Base-by-base conservation (phyloP, 345 rosid genomes). In the Diplotaxis tenuifolia region DNA sequence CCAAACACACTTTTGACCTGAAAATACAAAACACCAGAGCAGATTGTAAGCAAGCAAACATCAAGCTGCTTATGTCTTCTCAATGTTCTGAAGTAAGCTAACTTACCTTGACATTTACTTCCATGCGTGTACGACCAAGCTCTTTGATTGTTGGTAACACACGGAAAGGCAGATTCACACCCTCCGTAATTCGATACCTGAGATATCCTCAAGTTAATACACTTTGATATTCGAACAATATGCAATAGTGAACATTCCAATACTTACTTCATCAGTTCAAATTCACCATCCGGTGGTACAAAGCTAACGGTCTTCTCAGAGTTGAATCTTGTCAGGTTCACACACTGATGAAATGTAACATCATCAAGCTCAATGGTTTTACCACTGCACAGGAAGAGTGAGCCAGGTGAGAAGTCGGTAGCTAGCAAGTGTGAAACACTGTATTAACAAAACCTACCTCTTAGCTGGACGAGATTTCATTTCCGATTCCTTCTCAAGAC, bases 1-100 rank as follows among this genome's bases (percentile, higher is more conserved):
- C 99, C 99, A 74, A 92, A 96, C 59, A 90, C 98, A 83, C 99
- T 96, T 81, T 95, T 96, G n/a, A 95, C 92, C 99, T 95, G 93
- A 76, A 82, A 56, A 71, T 50, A 65, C 60, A 40, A 63, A 74
- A 40, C 79, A 82, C 38, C 12, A 71, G 16, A 25, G 57, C 18
- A 1, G 29, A 40, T 12, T 64, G 79, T 75, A 69, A 65, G 81
- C 73, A 54, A 61, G 60, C 5, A 42, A 9, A 71, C 4, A 32
- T 70, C 28, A 49, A 63, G 25, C 67, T 0, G 6, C 3, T 6
- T 20, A 22, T 0, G n/a, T 27, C 40, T 7, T 21, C 21, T 40
- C 20, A 62, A 14, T 56, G 50, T 38, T 18, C 54, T 22, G 22
- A 56, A 83, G 25, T 68, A 75, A 59, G 71, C 34, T 68, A 36